These are phyloP conservation scores for Pseudocercospora fuligena DNA, from an alignment of 2,329 filamentous ascomycete genomes.

Conservation along the genomic window DNA sequence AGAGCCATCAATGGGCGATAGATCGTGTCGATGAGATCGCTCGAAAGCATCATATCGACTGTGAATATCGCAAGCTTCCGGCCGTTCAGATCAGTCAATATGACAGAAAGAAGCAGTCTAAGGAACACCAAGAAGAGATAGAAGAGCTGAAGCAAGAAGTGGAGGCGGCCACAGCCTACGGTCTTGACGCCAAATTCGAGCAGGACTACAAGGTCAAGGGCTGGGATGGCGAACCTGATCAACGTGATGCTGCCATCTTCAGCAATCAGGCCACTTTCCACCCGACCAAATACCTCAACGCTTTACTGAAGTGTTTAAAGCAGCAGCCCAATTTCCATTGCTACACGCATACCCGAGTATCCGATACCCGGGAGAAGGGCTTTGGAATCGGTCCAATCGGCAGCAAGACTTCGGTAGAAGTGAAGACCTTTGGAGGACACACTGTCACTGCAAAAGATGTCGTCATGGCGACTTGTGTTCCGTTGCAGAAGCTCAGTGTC, in stretches of 20 bases:
- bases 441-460: slow-evolving; percentile 56
- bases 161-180: slow-evolving; percentile 50
- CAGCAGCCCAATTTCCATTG: slow-evolving; percentile 59
- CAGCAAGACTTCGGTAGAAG: slow-evolving; percentile 49
- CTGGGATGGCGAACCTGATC: slow-evolving; percentile 58
- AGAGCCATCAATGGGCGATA: slow-evolving; percentile 61
- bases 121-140: slow-evolving; percentile 53
- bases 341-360: slow-evolving; percentile 57
- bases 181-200: slow-evolving; percentile 50
- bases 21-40: slow-evolving; percentile 57
- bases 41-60: slow-evolving; percentile 57
- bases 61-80: slow-evolving; percentile 59
- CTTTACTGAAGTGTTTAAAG: slow-evolving; percentile 58
- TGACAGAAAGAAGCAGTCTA: slow-evolving; percentile 40
- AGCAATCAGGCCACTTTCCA: slow-evolving; percentile 60
- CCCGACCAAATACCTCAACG: slow-evolving; percentile 61
- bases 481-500: slow-evolving; percentile 60
- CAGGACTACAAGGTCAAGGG: slow-evolving; percentile 56
- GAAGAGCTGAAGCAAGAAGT: slow-evolving; percentile 53
- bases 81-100: slow-evolving; percentile 59
- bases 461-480: slow-evolving; percentile 61
- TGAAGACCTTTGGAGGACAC: slow-evolving; percentile 54
- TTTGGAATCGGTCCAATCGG: slow-evolving; percentile 51
- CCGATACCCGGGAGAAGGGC: slow-evolving; percentile 56
- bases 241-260: slow-evolving; percentile 57